Percentiles rank a stretch among this genome's conserved stretches.
These are phyloP conservation scores for Myxozyma melibiosi DNA, from an alignment of 805 yeast species.

Conservation along the genomic window DNA sequence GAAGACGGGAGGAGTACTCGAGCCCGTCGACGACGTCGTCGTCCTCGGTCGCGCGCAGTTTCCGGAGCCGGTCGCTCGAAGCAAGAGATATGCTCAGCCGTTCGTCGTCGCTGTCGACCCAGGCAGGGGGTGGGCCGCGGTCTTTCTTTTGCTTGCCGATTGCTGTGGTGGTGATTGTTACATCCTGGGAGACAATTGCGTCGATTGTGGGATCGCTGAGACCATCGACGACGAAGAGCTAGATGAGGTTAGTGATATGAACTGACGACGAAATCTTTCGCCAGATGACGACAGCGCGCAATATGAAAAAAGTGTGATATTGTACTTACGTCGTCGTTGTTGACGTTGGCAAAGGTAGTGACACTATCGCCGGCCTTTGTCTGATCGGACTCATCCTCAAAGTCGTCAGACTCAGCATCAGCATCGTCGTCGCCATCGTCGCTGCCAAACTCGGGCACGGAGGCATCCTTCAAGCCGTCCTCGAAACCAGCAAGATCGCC, in stretches of 20 bases:
- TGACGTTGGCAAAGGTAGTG: conserved; percentile 24
- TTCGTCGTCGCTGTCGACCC: conserved; percentile 95
- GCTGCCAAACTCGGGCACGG: conserved; percentile 26
- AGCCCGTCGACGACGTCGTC: conserved; percentile 60
- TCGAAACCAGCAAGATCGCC: conserved; percentile 84
- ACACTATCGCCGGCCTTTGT: conserved; percentile 14
- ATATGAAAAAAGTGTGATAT: neutral
- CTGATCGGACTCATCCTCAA: conserved; percentile 7
- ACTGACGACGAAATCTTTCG: too few species aligned
- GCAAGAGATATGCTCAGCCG: conserved; percentile 60
- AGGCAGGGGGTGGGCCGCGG: conserved; percentile 50
- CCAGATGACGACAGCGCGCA: neutral
- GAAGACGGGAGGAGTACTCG: conserved; percentile 62
- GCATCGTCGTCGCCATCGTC: conserved; percentile 17
- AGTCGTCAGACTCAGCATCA: conserved; percentile 12
- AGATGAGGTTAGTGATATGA: neutral
- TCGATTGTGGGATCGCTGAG: conserved; percentile 38
- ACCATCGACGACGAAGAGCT: conserved; percentile 31
- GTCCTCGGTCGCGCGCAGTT: conserved; percentile 63
- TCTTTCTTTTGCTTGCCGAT: conserved; percentile 38
- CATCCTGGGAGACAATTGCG: conserved; percentile 37
- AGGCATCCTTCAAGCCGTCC: conserved; percentile 57
- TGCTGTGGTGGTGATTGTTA: conserved; percentile 31
- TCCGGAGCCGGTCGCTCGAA: conserved; percentile 62
- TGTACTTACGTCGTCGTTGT: conserved; percentile 27